Evolutionary conservation across 352 stramenopile genomes (phyloP).

Genomic region (Pythium periplocum): DNA sequence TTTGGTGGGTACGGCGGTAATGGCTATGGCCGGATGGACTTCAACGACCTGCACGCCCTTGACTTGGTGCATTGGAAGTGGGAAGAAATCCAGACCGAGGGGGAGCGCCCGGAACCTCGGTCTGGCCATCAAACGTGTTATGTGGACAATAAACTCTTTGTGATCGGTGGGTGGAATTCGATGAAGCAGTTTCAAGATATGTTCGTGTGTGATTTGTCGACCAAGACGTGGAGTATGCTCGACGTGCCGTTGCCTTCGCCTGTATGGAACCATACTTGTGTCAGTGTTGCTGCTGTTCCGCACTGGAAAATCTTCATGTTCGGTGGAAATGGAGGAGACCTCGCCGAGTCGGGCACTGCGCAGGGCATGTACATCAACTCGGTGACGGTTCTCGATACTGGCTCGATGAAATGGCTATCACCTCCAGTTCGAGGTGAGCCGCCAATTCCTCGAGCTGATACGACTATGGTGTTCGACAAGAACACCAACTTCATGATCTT

Average conservation of each 20-base stretch:
- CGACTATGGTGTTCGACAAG: constrained; percentile 91
- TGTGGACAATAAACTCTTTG: constrained; percentile 88
- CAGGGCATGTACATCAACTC: constrained; percentile 89
- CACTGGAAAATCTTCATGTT: constrained; percentile 98
- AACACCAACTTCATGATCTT: constrained; percentile 89
- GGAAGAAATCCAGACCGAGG: constrained; percentile 82
- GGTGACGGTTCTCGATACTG: constrained; percentile 91
- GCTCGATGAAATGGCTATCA: constrained; percentile 67
- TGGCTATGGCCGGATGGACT: constrained; percentile 92
- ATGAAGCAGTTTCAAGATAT: constrained; percentile 96
- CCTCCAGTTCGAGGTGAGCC: constrained; percentile 67
- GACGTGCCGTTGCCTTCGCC: constrained; percentile 48
- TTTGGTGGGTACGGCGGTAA: constrained; percentile 97
- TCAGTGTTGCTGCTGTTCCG: constrained; percentile 92
- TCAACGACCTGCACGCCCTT: constrained; percentile 92
- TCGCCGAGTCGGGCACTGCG: constrained; percentile 79
- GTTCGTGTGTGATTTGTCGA: constrained; percentile 89
- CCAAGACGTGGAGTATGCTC: constrained; percentile 79
- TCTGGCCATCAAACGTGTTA: constrained; percentile 92
- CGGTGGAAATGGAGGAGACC: constrained; percentile 93
- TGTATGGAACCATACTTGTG: constrained; percentile 94
- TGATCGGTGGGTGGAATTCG: constrained; percentile 95
- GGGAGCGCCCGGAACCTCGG: constrained; percentile 87
- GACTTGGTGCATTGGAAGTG: constrained; percentile 91
- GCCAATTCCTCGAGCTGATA: constrained; percentile 89